Evolutionary conservation across 2,329 filamentous ascomycete species (phyloP), one percentile per base, ranked within the genome.

Genomic region (Ceratocystis cubensis): DNA sequence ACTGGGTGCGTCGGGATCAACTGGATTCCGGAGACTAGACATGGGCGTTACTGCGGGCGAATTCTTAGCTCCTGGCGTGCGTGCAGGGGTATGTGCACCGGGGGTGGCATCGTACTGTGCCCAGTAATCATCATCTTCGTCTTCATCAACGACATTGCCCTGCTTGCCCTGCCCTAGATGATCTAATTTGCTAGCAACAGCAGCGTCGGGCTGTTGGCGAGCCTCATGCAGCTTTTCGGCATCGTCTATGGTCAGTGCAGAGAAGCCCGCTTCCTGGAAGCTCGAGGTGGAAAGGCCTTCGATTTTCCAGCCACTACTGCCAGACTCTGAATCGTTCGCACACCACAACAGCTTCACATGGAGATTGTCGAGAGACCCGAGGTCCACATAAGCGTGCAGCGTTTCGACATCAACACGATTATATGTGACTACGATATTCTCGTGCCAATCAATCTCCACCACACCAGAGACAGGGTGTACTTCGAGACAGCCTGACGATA

Each of bases 391-490:
- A 2, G 85, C 80, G 71, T 92, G 87, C 64, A 92, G 75, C 0
- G 89, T 94, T 75, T 94, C 89, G 57, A 82, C 76, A 71, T 94
- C 89, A 45, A 89, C 74, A n/a, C 88, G 80, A 68, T 83, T 79
- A 75, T 86, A 93, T 65, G 82, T 80, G 33, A 80, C 79, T 68
- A 84, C 79, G 45, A 67, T 65, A 6, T 84, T 81, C 66, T 79
- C 80, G 71, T 84, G 81, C 80, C 82, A 84, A 73, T 89, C 85
- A 22, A 92, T 76, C 75, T 93, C 89, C 65, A 93, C 83, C 74
- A 92, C 88, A 65, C 88, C 89, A 1, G 88, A 91, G 3, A 88
- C 84, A 2, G 89, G 89, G 72, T 94, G 89, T n/a, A 88, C 88
- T 74, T 92, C 88, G 41, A 93, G 78, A 59, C 81, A 77, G 65